Evolutionary conservation across 1,284 basidiomycete genomes (phyloP), one percentile per base, ranked within the genome.

Genomic region (Fomitiporia mediterranea): DNA sequence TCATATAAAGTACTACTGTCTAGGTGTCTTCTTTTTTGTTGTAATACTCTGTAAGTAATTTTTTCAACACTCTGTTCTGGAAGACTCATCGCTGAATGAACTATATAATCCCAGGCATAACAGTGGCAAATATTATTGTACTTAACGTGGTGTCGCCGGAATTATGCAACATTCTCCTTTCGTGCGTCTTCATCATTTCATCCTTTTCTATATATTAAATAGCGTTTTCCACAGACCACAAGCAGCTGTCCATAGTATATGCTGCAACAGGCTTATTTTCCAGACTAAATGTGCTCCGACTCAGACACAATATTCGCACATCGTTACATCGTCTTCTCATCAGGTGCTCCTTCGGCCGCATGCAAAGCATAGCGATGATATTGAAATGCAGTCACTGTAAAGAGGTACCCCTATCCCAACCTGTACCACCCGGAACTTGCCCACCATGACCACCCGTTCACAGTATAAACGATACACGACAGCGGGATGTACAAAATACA

Each of bases 191-290:
- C 15, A 3, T 17, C 52, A 47, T 25, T 15, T 3, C 28, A 4
- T 8, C 7, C 17, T 51, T 5, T 21, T 42, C 1, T 6, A 25
- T 15, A 25, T 9, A 15, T 2, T 11, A 28, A 3, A 13, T 44
- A 9, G 8, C 43, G 15, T 40, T 5, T 11, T 37, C n/a, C n/a
- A 23, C 34, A 56, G 54, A 11, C 25, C 46, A 7, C 54, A 56
- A 51, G 30, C 48, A 19, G 37, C 48, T 3, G 47, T 56, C 21
- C 54, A 56, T 40, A 56, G 54, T 27, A 56, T 50, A 4, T 40
- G 35, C 23, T 56, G 54, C 44, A 56, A 30, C 15, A 28, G 46
- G 7, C 35, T 56, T 39, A 9, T 56, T n/a, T 37, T 56, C 8
- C 49, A 19, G 1, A 51, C 25, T 15, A 39, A 35, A 39, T 3